Conservation (phyloP, 2,329 filamentous ascomycete species). For the Epichloe gansuensis region DNA sequence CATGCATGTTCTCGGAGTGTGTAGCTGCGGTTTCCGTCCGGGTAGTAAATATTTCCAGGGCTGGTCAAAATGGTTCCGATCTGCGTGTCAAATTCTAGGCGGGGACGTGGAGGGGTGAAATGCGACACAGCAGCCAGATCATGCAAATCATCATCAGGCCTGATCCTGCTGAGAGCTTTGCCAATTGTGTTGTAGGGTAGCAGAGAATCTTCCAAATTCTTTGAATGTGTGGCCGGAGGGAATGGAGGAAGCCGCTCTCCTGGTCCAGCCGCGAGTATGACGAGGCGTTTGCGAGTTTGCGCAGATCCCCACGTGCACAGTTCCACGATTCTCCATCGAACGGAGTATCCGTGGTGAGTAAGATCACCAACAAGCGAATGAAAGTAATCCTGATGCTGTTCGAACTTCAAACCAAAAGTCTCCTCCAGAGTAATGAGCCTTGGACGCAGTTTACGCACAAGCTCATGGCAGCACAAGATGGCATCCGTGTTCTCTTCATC, state of each 20-base stretch:
- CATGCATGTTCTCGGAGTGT: slow-evolving; percentile 55
- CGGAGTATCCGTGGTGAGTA: slow-evolving; percentile 51
- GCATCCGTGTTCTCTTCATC: slow-evolving; percentile 58
- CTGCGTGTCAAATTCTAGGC: slow-evolving; percentile 36
- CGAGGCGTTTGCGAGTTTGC: slow-evolving; percentile 36
- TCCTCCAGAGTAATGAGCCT: slow-evolving; percentile 68
- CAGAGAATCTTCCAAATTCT: slow-evolving; percentile 21
- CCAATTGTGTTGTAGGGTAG: slow-evolving; percentile 31
- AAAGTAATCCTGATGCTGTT: slow-evolving; percentile 42
- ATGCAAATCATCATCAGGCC: slow-evolving; percentile 25
- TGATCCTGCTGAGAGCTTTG: slow-evolving; percentile 26
- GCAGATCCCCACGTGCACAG: slow-evolving; percentile 38
- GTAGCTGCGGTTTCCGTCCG: slow-evolving; percentile 46
- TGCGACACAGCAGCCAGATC: slow-evolving; percentile 17
- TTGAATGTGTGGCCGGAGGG: slow-evolving; percentile 46
- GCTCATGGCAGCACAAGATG: slow-evolving; percentile 36
- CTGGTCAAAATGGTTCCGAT: slow-evolving; percentile 51
- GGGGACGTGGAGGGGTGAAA: slow-evolving; percentile 16
- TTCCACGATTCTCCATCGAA: slow-evolving; percentile 52
- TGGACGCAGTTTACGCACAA: slow-evolving; percentile 47
- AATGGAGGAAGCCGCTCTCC: slow-evolving; percentile 58
- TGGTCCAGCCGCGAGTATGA: slow-evolving; percentile 48
- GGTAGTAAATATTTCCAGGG: slow-evolving; percentile 52
- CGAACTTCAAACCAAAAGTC: slow-evolving; percentile 52
- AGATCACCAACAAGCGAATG: slow-evolving; percentile 49